Evolutionary conservation across 2,329 filamentous ascomycete genomes (phyloP), one percentile per base, ranked within the genome.

Genomic region (Chaetomiaceae sp.): DNA sequence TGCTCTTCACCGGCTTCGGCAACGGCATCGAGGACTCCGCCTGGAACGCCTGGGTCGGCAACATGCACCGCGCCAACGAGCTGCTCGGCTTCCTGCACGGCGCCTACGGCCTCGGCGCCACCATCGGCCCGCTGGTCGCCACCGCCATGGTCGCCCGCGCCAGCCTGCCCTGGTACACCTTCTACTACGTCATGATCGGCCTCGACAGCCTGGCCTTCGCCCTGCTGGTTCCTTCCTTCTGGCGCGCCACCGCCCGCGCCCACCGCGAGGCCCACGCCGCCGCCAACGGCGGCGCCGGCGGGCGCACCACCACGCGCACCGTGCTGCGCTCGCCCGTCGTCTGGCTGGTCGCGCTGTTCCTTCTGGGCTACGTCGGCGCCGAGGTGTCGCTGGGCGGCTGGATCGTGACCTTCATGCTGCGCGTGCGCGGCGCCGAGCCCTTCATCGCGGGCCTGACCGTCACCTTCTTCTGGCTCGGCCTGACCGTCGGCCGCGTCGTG

Each of bases 391-490:
- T 66, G 26, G 47, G 85, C 29, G 65, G 86, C 12, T 90, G 86
- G 86, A 82, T 94, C 52, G 83, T 88, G 39, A 83, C 83, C 1
- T 94, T 95, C 62, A 94, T 95, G 86, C 79, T 90, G n/a, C 71
- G 77, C 17, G 81, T 89, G 19, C 78, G 89, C 12, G 64, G 83
- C 30, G 86, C 82, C 3, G 74, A 71, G 19, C 69, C 79, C 0
- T 91, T 93, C 58, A 74, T 81, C 2, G 82, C 84, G 27, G 88
- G 88, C 3, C 79, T 93, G 68, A 81, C 79, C 0, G 83, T 81
- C 0, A 91, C 86, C 0, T 83, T 86, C 0, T 94, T 91, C 67
- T 95, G 88, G 88, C 75, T 88, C 35, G 88, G 88, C 0, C 73
- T 94, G 52, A 90, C 87, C 0, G 63, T 88, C 0, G 88, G 88